Base-by-base conservation (phyloP, 495 filamentous ascomycete species). In the Evernia prunastri region DNA sequence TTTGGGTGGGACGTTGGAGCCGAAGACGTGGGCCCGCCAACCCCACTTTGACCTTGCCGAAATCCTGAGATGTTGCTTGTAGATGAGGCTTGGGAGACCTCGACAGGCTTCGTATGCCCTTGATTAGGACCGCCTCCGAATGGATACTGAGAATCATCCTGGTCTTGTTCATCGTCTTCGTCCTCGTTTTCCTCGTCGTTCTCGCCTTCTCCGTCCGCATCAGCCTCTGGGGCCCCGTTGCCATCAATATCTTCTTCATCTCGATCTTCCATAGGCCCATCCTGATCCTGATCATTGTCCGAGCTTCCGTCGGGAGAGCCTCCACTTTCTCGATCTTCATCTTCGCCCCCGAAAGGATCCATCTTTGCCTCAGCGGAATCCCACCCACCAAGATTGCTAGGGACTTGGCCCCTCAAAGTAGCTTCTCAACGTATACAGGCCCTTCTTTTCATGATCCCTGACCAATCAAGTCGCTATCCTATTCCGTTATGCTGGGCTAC, bases 231-330 rank as follows among this genome's bases (percentile, higher is more conserved):
- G 66, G 88, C 85, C 4, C 82, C 83, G 63, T 89, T 86, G 36
- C 83, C 88, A 58, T 89, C 86, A 10, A 79, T 79, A 20, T 83
- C 80, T 27, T 74, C 79, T 67, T 82, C 62, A 20, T 64, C 62
- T 33, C 62, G 81, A 68, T 89, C 86, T 53, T 87, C 80, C 76
- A 87, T 84, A n/a, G 78, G 76, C 61, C 87, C 86, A 39, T 89
- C 86, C 63, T 84, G 82, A 39, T 89, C 86, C 63, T 84, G 82
- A 35, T 89, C 87, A 65, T 89, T 88, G 64, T 89, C 87, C 10
- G 86, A 89, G 72, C 84, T 87, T 65, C 77, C 84, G 67, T 84
- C 83, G 64, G 81, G 86, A 37, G 84, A 86, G 60, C 75, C 82
- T 68, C 74, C 79, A 67, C 81, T 71, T 68, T 83, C 80, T 33